phyloP scores from a whole-genome alignment of 352 stramenopile species.

The Aphanomyces stellatus region DNA sequence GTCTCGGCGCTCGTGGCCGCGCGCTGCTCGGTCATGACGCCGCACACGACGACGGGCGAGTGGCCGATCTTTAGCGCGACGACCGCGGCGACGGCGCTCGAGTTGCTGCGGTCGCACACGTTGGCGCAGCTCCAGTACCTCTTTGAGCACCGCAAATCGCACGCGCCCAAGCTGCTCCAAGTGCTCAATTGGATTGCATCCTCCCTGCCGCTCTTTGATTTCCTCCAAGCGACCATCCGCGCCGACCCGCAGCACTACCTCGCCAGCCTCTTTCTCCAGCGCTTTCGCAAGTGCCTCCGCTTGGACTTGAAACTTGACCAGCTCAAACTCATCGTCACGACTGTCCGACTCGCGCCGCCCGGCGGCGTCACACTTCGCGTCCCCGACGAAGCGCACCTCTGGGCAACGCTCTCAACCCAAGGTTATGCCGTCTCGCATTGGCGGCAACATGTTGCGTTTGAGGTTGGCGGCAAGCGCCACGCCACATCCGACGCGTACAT shows the following conservation, averaged over 20 bases:
- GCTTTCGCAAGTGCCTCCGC: conserved; percentile 8
- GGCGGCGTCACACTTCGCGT: background rate
- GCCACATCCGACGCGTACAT: background rate
- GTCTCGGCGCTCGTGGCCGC: background rate
- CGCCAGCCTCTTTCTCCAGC: background rate
- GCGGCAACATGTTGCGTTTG: background rate
- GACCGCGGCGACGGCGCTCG: background rate
- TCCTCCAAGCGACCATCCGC: background rate
- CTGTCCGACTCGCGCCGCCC: background rate
- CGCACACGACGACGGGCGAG: background rate
- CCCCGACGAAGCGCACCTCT: background rate
- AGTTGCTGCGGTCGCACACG: background rate
- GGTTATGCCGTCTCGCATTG: background rate
- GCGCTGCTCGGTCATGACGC: background rate
- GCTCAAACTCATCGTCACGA: background rate
- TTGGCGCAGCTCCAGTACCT: conserved; percentile 7
- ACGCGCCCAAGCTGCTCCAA: background rate
- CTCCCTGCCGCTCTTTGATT: background rate
- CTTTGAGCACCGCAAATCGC: background rate
- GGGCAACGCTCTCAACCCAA: background rate
- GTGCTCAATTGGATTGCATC: conserved; percentile 6
- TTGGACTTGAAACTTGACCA: conserved; percentile 9
- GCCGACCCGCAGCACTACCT: background rate
- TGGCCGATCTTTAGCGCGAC: conserved; percentile 11
- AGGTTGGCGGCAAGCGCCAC: background rate